These are phyloP conservation scores for Pythium aphanidermatum DNA, from an alignment of 352 stramenopile species.

Conservation along the genomic window DNA sequence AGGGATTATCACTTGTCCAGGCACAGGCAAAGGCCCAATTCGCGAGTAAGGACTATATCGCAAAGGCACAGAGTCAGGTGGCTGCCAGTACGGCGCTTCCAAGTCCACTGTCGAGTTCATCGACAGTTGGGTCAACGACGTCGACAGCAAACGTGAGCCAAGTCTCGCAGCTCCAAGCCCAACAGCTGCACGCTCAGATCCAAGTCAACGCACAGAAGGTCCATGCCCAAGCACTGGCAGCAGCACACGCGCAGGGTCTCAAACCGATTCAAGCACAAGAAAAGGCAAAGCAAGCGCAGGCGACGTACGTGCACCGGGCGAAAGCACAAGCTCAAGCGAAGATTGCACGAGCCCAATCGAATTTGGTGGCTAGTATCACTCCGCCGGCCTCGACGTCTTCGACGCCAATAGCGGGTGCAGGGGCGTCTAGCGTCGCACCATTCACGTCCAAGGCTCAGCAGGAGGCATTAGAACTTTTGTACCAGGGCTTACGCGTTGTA, in stretches of 20 bases:
- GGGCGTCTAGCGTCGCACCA: conserved; percentile 8
- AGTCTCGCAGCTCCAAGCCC: conserved; percentile 31
- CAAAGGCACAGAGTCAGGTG: conserved; percentile 80
- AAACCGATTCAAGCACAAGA: conserved; percentile 85
- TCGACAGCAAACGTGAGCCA: conserved; percentile 62
- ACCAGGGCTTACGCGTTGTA: conserved; percentile 92
- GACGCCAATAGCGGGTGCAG: not conserved
- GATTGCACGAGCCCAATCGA: conserved; percentile 67
- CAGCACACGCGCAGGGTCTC: conserved; percentile 76
- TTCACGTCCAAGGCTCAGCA: conserved; percentile 78
- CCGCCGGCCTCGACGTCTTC: conserved; percentile 8
- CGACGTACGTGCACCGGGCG: conserved; percentile 80
- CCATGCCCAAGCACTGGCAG: conserved; percentile 81
- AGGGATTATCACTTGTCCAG: conserved; percentile 81
- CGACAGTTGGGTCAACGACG: conserved; percentile 23
- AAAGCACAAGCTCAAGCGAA: conserved; percentile 86
- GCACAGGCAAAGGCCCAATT: conserved; percentile 84
- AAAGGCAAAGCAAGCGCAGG: conserved; percentile 87
- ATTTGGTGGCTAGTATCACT: conserved; percentile 28
- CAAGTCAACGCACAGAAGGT: conserved; percentile 89
- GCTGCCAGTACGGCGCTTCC: conserved; percentile 51
- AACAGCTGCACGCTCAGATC: conserved; percentile 84
- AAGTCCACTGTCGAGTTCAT: conserved; percentile 36
- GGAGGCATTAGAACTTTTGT: conserved; percentile 91
- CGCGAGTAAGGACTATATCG: conserved; percentile 87